Conservation (phyloP, 1,284 basidiomycete genomes). For the Ustilago crameri region DNA sequence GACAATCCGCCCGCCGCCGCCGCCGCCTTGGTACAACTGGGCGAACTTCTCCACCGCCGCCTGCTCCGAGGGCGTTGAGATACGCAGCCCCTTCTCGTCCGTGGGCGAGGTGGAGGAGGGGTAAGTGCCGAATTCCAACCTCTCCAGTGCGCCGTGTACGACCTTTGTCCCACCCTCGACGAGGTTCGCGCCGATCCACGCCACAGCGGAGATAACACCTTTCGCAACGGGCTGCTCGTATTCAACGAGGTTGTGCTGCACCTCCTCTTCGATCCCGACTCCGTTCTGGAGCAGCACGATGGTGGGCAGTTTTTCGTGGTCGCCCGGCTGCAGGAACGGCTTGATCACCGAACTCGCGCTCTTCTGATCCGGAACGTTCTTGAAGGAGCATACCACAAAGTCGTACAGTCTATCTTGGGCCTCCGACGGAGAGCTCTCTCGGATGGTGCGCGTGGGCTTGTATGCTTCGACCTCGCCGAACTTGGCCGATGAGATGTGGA, state of each 20-base stretch:
- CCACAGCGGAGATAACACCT: conserved; percentile 67
- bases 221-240: conserved; percentile 31
- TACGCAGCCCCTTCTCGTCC: neutral
- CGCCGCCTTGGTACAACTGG: conserved; percentile 68
- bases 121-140: conserved; percentile 69
- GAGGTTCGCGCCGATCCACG: conserved; percentile 70
- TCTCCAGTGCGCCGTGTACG: conserved; percentile 51
- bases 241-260: conserved; percentile 73
- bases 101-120: conserved; percentile 8
- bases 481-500: conserved; percentile 74
- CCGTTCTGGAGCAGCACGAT: conserved; percentile 83
- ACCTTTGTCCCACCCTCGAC: conserved; percentile 44
- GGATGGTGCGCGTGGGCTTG: conserved; percentile 76
- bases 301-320: conserved; percentile 70
- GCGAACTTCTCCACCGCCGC: conserved; percentile 65
- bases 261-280: conserved; percentile 77
- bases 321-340: conserved; percentile 71
- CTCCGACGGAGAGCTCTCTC: conserved; percentile 69
- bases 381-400: conserved; percentile 76
- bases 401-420: conserved; percentile 76
- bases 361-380: conserved; percentile 77
- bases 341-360: conserved; percentile 74
- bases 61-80: conserved; percentile 47
- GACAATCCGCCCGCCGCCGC: conserved; percentile 67
- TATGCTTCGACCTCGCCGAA: conserved; percentile 75